Base-by-base conservation (phyloP, 2,329 filamentous ascomycete genomes). In the Apiospora saccharicola region DNA sequence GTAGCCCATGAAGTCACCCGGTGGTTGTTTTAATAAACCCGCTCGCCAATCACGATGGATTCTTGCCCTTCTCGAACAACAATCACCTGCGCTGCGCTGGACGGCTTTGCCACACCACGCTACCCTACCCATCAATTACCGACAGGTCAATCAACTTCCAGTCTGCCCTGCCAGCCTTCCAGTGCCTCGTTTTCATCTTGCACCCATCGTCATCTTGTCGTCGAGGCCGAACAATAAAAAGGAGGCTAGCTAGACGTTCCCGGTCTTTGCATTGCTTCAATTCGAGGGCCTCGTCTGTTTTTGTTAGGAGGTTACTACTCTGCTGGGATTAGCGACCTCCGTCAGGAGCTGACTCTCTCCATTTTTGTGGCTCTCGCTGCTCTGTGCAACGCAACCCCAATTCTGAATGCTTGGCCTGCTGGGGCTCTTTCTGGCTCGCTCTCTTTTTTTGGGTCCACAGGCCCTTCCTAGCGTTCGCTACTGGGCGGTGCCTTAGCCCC, bases 331-430 rank as follows among this genome's bases (percentile, higher is more conserved):
- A 64, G 57, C 57, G 57, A 64, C 5, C 26, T 34, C 53, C 34
- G 26, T 61, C 53, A 61, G 57, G 57, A 64, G 34, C 57, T 64
- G 57, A 64, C 57, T 64, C 57, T 64, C 57, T 41, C 57, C 30
- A 64, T 37, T 64, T 64, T 64, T 64, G 57, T 64, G 57, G 57
- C 57, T 64, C 57, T n/a, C 34, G 57, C 57, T 64, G 57, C 57
- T 64, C 57, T 64, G 57, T 64, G 57, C 57, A 64, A 64, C 57
- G 57, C 57, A 64, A 64, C 57, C 57, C 57, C 57, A 64, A 64
- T 64, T 64, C 57, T 64, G 57, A 41, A 64, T 37, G 57, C 57
- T 64, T 64, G 57, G 57, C 53, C 53, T 37, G 53, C 53, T 34
- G 53, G 53, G 53, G 53, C 57, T 64, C 57, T 64, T 41, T 64